Conservation (phyloP, 2,329 filamentous ascomycete species). For the Penicillium concentricum region DNA sequence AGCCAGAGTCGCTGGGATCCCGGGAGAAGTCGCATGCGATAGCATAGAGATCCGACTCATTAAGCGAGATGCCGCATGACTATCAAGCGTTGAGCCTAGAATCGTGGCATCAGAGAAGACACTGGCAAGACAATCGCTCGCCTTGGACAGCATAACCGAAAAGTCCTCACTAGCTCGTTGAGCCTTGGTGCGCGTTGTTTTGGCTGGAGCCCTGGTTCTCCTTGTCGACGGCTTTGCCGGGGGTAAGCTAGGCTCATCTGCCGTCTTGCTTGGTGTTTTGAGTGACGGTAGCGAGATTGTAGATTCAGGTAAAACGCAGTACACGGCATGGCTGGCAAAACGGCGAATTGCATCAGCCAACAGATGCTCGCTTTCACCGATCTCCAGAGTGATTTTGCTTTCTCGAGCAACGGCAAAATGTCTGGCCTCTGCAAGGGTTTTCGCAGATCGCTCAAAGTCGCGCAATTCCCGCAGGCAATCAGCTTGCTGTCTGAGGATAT, state of each 20-base stretch:
- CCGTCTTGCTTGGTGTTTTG: conserved; percentile 31
- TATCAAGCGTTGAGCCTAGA: conserved; percentile 41
- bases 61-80: conserved; percentile 38
- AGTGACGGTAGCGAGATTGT: conserved; percentile 83
- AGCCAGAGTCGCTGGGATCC: conserved; percentile 24
- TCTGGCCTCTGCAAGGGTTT: conserved; percentile 47
- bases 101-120: conserved; percentile 35
- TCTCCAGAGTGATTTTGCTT: conserved; percentile 59
- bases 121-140: conserved; percentile 33
- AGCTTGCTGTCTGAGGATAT: conserved; percentile 53
- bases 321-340: conserved; percentile 77
- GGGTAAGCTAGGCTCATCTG: conserved; percentile 41
- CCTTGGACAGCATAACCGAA: conserved; percentile 37
- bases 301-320: conserved; percentile 87
- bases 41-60: conserved; percentile 45
- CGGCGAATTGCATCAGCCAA: conserved; percentile 41
- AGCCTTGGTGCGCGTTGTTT: conserved; percentile 27
- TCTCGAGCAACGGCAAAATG: conserved; percentile 45
- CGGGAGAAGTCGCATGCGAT: conserved; percentile 41
- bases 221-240: conserved; percentile 24
- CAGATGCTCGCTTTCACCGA: conserved; percentile 39
- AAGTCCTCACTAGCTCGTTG: conserved; percentile 37
- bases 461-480: conserved; percentile 46
- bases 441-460: conserved; percentile 59
- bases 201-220: conserved; percentile 28